Evolutionary conservation across 2,329 filamentous ascomycete genomes (phyloP).

Genomic region (Domatiomyces globalis): DNA sequence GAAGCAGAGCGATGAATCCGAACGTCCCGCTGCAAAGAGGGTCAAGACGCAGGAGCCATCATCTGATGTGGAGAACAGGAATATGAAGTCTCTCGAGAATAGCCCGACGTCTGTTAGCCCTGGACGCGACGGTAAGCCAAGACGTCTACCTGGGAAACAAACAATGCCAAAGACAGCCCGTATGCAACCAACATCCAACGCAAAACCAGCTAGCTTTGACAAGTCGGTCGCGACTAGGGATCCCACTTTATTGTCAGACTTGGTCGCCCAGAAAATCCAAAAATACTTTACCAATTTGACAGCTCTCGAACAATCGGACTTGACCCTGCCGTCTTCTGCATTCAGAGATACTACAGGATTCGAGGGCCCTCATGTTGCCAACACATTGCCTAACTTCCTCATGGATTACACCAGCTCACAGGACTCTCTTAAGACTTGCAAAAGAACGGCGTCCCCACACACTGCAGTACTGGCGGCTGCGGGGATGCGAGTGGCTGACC

Average conservation of each 20-base stretch:
- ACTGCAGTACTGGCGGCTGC: constrained; percentile 79
- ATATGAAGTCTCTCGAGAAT: background rate
- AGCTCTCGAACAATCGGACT: constrained; percentile 67
- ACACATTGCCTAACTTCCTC: constrained; percentile 65
- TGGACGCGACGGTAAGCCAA: background rate
- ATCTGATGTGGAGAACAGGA: background rate
- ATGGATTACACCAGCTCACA: constrained; percentile 45
- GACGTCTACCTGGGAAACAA: background rate
- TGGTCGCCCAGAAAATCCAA: constrained; percentile 64
- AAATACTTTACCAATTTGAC: constrained; percentile 60
- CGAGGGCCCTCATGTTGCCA: constrained; percentile 49
- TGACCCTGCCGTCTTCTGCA: constrained; percentile 61
- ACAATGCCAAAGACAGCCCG: background rate
- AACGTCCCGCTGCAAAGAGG: constrained; percentile 3
- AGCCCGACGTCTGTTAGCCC: background rate
- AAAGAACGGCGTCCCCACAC: constrained; percentile 61
- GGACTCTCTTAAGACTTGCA: constrained; percentile 48
- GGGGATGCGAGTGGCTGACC: constrained; percentile 71
- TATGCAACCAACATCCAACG: background rate
- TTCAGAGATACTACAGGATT: constrained; percentile 72
- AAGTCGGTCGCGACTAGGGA: constrained; percentile 71
- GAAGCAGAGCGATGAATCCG: constrained; percentile 2
- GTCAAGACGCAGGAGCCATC: background rate
- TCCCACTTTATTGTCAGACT: constrained; percentile 65
- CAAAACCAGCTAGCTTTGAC: constrained; percentile 51